These are phyloP conservation scores for Saccharomyces uvarum DNA, from an alignment of 1,139 yeast species.

Conservation along the genomic window DNA sequence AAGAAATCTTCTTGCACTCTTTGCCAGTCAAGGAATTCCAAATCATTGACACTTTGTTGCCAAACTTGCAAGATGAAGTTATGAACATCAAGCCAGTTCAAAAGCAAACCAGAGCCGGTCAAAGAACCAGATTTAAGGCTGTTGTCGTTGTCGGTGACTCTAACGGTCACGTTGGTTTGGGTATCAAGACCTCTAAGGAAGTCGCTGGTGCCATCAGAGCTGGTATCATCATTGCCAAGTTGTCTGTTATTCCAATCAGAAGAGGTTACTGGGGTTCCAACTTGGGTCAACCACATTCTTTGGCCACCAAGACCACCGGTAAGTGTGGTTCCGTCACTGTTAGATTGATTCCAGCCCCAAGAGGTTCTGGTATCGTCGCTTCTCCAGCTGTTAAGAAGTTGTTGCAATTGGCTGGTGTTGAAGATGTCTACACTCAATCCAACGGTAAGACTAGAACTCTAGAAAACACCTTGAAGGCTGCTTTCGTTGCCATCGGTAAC, in stretches of 20 bases:
- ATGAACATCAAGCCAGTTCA: slow-evolving; percentile 99
- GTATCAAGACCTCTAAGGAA: slow-evolving; percentile 99
- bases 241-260: slow-evolving; percentile 98
- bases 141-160: slow-evolving; percentile 99
- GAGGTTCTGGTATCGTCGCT: slow-evolving; percentile 99
- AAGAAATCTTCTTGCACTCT: slow-evolving; percentile 98
- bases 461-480: slow-evolving; percentile 99
- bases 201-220: slow-evolving; percentile 99
- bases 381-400: slow-evolving; percentile 99
- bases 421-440: slow-evolving; percentile 98
- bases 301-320: slow-evolving; percentile 97
- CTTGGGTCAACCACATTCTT: slow-evolving; percentile 99
- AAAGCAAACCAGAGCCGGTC: slow-evolving; percentile 99
- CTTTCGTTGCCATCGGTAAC: slow-evolving; percentile 99
- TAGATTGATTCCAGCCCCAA: slow-evolving; percentile 99
- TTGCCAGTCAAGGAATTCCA: slow-evolving; percentile 99
- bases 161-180: slow-evolving; percentile 99
- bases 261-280: slow-evolving; percentile 99
- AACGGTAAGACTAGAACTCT: slow-evolving; percentile 99
- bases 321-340: slow-evolving; percentile 98
- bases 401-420: slow-evolving; percentile 98
- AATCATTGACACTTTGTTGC: slow-evolving; percentile 94
- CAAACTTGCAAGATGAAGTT: slow-evolving; percentile 95
- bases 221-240: slow-evolving; percentile 98
- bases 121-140: slow-evolving; percentile 99